Evolutionary conservation across 78 protist species (phyloP).

Genomic region (Dictyostelium capitatum): DNA sequence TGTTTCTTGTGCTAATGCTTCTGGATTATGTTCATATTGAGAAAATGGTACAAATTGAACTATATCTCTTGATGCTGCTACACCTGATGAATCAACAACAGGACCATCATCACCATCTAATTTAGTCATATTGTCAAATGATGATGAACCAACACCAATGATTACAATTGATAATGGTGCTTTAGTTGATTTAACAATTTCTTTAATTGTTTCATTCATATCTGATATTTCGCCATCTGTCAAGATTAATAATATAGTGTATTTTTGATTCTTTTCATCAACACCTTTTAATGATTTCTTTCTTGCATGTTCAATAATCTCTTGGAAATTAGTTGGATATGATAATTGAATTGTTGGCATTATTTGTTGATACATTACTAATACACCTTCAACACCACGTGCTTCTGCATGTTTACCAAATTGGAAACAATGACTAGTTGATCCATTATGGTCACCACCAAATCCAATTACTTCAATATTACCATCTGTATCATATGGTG

Average conservation of each 20-base stretch:
- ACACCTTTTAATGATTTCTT: constrained; percentile 8
- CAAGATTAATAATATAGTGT: too few relatives aligned
- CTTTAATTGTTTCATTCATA: background rate
- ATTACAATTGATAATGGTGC: constrained; percentile 80
- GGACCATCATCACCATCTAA: constrained; percentile 89
- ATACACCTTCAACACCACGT: constrained; percentile 46
- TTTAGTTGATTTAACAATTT: constrained; percentile 46
- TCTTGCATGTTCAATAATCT: background rate
- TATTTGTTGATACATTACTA: background rate
- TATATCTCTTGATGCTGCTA: too few relatives aligned
- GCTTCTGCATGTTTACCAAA: constrained; percentile 7
- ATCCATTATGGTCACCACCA: constrained; percentile 82
- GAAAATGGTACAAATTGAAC: too few relatives aligned
- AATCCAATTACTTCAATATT: constrained; percentile 87
- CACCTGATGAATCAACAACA: background rate
- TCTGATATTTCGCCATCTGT: too few relatives aligned
- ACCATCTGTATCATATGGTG: constrained; percentile 35
- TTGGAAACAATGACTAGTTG: constrained; percentile 81
- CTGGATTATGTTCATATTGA: too few relatives aligned
- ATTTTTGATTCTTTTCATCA: background rate
- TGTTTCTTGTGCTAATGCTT: too few relatives aligned
- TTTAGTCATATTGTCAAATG: constrained; percentile 79
- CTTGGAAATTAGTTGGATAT: constrained; percentile 78
- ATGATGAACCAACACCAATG: constrained; percentile 91
- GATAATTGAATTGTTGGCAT: constrained; percentile 22